Conservation (phyloP, 305 asterid genomes). For the Galium porrigens region DNA sequence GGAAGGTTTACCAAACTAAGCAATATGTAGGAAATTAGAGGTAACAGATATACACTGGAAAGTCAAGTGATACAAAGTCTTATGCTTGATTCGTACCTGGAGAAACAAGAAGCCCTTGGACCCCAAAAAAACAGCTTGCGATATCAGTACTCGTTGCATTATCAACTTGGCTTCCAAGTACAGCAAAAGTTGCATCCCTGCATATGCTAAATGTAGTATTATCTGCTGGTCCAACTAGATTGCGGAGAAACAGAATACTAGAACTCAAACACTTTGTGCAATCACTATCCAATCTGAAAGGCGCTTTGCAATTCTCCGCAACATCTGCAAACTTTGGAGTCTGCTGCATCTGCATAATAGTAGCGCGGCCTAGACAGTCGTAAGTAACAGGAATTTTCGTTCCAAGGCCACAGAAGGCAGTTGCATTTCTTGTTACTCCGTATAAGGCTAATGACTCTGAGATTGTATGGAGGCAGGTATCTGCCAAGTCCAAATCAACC, state of each 20-base stretch:
- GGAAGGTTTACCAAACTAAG: neutral
- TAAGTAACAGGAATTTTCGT: constrained; percentile 70
- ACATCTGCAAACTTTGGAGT: constrained; percentile 58
- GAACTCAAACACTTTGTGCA: constrained; percentile 81
- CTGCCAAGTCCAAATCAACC: constrained; percentile 40
- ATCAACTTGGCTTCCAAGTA: constrained; percentile 72
- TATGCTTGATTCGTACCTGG: constrained; percentile 31
- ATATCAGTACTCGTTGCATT: constrained; percentile 38
- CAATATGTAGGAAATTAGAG: neutral
- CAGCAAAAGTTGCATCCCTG: constrained; percentile 84
- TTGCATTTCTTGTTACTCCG: constrained; percentile 57
- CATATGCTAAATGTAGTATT: constrained; percentile 79
- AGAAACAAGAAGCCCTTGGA: constrained; percentile 40
- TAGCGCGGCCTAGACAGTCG: constrained; percentile 65
- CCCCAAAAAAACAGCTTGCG: constrained; percentile 83
- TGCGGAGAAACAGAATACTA: constrained; percentile 59
- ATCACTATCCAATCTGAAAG: constrained; percentile 33
- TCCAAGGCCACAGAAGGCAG: constrained; percentile 69
- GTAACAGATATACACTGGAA: neutral
- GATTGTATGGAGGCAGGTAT: constrained; percentile 44
- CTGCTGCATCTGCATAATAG: constrained; percentile 55
- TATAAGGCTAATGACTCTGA: constrained; percentile 52
- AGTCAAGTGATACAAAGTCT: neutral
- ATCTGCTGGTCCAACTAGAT: constrained; percentile 52
- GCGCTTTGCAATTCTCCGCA: constrained; percentile 42